These are phyloP conservation scores for Tetracladium setigerum DNA, from an alignment of 495 filamentous ascomycete genomes.

Conservation along the genomic window DNA sequence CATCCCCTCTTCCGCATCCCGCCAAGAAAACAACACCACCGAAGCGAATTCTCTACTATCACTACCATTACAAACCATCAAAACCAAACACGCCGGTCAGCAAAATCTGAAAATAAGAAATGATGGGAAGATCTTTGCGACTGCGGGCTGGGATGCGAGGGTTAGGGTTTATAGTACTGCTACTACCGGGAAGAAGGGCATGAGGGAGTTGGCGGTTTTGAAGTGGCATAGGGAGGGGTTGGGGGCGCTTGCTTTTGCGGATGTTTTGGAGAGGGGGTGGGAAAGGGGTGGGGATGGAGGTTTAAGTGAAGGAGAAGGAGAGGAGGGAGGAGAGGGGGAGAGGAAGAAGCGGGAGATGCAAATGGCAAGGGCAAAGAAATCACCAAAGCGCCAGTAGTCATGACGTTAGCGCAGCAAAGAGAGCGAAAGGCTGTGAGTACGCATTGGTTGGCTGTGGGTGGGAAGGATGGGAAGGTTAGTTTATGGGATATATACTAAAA, in stretches of 20 bases:
- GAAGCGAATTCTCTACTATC: not conserved
- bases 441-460: constrained; percentile 87
- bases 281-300: constrained; percentile 11
- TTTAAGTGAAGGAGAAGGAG: constrained; percentile 9
- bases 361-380: constrained; percentile 1
- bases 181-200: constrained; percentile 39
- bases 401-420: constrained; percentile 55
- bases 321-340: not conserved
- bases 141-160: constrained; percentile 86
- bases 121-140: constrained; percentile 79
- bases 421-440: constrained; percentile 55
- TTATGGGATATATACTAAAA: constrained; percentile 89
- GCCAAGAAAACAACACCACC: not conserved
- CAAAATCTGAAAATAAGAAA: constrained; percentile 70
- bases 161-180: constrained; percentile 71
- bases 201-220: constrained; percentile 86
- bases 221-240: constrained; percentile 93
- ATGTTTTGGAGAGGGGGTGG: constrained; percentile 18
- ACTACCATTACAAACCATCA: constrained; percentile 46
- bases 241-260: constrained; percentile 77
- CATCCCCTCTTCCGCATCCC: constrained; percentile 29
- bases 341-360: constrained; percentile 1
- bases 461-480: constrained; percentile 93
- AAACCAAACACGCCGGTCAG: constrained; percentile 86
- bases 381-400: constrained; percentile 18